Percentiles rank a stretch among this genome's conserved stretches.
These are phyloP conservation scores for Xylaria sp. DNA, from an alignment of 2,329 filamentous ascomycete species.

Conservation along the genomic window DNA sequence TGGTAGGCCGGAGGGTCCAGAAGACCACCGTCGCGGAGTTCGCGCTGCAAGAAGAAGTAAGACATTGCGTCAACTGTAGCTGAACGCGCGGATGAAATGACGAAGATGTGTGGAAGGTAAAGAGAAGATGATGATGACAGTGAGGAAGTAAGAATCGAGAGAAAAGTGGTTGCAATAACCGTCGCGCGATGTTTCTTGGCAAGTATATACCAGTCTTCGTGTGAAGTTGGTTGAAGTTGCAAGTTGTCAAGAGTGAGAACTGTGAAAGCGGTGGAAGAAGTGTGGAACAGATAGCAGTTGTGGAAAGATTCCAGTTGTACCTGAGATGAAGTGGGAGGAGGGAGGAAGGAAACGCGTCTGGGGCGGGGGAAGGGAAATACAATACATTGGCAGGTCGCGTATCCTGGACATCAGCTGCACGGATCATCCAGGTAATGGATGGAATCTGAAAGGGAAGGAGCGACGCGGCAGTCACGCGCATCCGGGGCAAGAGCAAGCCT, in stretches of 20 bases:
- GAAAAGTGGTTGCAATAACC: neutral
- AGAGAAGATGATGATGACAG: neutral
- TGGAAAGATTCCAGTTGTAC: neutral
- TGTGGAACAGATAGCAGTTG: slow-evolving; percentile 2
- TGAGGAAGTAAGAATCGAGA: neutral
- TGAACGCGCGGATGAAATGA: neutral
- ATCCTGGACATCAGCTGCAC: too few species aligned
- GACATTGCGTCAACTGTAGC: slow-evolving; percentile 1
- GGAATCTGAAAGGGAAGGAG: neutral
- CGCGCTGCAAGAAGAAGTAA: neutral
- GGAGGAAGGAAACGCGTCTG: neutral
- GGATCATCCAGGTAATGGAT: neutral
- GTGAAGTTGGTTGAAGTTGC: too few species aligned
- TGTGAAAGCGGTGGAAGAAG: neutral
- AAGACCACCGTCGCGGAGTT: neutral
- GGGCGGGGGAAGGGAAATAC: neutral
- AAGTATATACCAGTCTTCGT: neutral
- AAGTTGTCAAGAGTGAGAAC: neutral
- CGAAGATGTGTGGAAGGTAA: too few species aligned
- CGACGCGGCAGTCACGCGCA: neutral
- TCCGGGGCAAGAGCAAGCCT: neutral
- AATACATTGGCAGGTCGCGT: too few species aligned
- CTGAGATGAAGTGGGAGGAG: neutral
- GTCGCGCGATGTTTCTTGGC: neutral
- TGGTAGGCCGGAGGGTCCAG: neutral